phyloP scores from a whole-genome alignment of 371 early-diverging fungal genomes.

The Lichtheimia corymbifera region DNA sequence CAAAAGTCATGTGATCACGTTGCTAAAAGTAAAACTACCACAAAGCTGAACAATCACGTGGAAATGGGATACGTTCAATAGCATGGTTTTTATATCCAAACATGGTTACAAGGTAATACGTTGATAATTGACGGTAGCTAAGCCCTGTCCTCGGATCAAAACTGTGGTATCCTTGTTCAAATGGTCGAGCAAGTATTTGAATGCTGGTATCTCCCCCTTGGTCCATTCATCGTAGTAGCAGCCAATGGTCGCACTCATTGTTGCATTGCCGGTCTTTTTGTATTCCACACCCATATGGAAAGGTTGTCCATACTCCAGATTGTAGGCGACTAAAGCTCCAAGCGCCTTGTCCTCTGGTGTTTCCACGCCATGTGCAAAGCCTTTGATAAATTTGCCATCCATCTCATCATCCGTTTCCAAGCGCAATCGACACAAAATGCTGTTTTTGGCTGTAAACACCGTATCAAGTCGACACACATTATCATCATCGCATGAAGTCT shows the following conservation, averaged over 20 bases:
- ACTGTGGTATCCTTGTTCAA: conserved; percentile 27
- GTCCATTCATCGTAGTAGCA: conserved; percentile 55
- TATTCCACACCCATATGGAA: conserved; percentile 39
- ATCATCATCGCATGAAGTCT: conserved; percentile 18
- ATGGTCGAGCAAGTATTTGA: conserved; percentile 17
- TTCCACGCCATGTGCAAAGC: conserved; percentile 23
- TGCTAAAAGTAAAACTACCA: no score
- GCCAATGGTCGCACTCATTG: conserved; percentile 1
- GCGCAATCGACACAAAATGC: conserved; percentile 33
- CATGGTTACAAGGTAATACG: conserved; percentile 2
- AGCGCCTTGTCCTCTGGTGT: conserved; percentile 11
- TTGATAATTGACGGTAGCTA: conserved; percentile 22
- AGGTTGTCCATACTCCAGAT: conserved; percentile 33
- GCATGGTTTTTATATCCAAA: no score
- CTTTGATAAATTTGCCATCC: conserved; percentile 2
- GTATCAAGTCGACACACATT: conserved; percentile 19
- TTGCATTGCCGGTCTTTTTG: conserved; percentile 11
- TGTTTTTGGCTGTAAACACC: conserved; percentile 34
- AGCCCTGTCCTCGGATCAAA: conserved; percentile 39
- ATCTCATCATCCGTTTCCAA: conserved; percentile 18
- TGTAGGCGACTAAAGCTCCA: conserved; percentile 30
- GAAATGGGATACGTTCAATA: no score
- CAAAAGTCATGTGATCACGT: no score
- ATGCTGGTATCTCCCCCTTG: conserved; percentile 38
- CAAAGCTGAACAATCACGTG: no score